Evolutionary conservation across 345 rosid genomes (phyloP).

Genomic region (Pugionium dolabratum): DNA sequence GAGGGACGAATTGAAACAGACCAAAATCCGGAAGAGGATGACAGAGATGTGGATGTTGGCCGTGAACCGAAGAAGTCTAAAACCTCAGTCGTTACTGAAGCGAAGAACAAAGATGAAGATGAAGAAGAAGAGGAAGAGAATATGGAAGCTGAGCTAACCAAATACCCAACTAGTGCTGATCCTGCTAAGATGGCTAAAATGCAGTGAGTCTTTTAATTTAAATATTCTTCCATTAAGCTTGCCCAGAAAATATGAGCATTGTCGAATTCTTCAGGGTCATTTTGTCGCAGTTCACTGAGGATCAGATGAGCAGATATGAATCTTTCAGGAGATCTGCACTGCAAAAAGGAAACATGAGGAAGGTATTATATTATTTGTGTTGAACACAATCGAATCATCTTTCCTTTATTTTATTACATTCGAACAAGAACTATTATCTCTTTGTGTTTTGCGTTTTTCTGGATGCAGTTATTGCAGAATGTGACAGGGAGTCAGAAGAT

Average conservation of each 20-base stretch:
- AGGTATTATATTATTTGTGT: constrained; percentile 46
- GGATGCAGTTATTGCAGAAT: constrained; percentile 68
- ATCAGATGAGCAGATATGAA: constrained; percentile 88
- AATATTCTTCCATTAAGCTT: not conserved
- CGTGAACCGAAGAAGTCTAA: constrained; percentile 33
- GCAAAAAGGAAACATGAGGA: constrained; percentile 89
- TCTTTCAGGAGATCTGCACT: constrained; percentile 94
- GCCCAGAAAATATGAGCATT: not conserved
- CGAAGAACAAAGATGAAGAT: constrained; percentile 61
- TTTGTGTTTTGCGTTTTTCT: constrained; percentile 2
- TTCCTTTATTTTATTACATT: not conserved
- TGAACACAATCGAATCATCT: not conserved
- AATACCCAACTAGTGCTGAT: constrained; percentile 70
- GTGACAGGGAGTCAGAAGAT: constrained; percentile 86
- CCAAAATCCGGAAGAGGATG: constrained; percentile 45
- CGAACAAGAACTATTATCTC: not conserved
- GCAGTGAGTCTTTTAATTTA: constrained; percentile 54
- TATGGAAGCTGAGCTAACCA: constrained; percentile 80
- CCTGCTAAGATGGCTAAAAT: constrained; percentile 86
- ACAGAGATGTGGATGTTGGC: constrained; percentile 23
- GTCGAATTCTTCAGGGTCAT: constrained; percentile 52
- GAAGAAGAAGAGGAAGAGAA: constrained; percentile 92
- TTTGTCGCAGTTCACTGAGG: constrained; percentile 76
- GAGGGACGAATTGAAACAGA: constrained; percentile 27
- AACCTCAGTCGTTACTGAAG: constrained; percentile 26